A percentile compares a stretch with the other conserved stretches of the same genome.
phyloP scores from a whole-genome alignment of 2,329 filamentous ascomycete genomes.

The Verruconis gallopava region DNA sequence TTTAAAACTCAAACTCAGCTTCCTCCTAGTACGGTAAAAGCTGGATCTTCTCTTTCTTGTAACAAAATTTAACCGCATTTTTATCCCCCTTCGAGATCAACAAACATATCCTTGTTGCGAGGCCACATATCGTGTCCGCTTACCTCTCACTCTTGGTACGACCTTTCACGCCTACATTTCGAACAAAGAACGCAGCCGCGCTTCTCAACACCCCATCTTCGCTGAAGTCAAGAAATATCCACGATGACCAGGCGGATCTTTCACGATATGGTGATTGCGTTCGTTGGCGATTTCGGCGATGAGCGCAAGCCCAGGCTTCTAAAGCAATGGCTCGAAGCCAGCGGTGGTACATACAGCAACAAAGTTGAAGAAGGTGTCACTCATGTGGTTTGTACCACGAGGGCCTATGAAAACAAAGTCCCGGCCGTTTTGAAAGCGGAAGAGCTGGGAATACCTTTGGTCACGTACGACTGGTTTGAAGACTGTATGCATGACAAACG shows the following conservation, averaged over 20 bases:
- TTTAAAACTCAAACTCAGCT: no score
- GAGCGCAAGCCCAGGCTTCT: conserved; percentile 42
- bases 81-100: no score
- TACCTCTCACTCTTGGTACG: no score
- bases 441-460: conserved; percentile 17
- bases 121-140: no score
- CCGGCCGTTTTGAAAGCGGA: conserved; percentile 14
- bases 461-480: conserved; percentile 33
- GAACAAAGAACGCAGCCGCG: no score
- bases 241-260: conserved; percentile 36
- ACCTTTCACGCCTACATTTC: no score
- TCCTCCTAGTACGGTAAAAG: no score
- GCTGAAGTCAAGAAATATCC: background rate
- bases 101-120: no score
- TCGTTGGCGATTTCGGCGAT: conserved; percentile 44
- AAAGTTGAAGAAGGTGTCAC: conserved; percentile 47
- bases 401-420: conserved; percentile 43
- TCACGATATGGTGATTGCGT: conserved; percentile 40
- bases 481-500: conserved; percentile 31
- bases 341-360: conserved; percentile 46
- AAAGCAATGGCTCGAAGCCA: conserved; percentile 49
- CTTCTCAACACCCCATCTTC: no score
- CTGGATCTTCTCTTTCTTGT: no score
- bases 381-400: conserved; percentile 55
- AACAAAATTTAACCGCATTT: no score